Conservation (phyloP, 768 basidiomycete genomes). For the Lactarius hatsudake region DNA sequence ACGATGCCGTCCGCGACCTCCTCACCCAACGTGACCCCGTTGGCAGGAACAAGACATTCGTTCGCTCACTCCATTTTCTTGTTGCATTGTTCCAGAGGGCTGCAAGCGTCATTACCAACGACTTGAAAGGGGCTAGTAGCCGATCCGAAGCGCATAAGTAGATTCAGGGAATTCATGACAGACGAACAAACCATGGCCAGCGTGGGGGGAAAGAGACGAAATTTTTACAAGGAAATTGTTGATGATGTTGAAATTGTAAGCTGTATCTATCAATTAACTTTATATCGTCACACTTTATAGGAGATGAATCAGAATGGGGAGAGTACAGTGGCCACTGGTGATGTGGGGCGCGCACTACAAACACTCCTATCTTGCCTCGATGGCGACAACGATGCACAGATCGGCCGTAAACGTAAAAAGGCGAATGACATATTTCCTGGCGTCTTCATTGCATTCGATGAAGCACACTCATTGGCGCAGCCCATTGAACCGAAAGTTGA, state of each 20-base stretch:
- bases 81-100: too few species aligned
- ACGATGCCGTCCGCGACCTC: too few species aligned
- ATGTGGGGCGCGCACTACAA: background rate
- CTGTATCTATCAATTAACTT: background rate
- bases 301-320: too few species aligned
- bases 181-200: background rate
- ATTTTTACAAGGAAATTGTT: background rate
- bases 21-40: too few species aligned
- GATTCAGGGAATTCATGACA: background rate
- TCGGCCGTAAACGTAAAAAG: too few species aligned
- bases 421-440: background rate
- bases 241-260: background rate
- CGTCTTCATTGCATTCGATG: constrained; percentile 6
- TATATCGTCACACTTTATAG: background rate
- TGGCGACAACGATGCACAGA: background rate
- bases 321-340: background rate
- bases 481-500: too few species aligned
- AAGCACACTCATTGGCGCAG: background rate
- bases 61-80: too few species aligned
- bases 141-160: background rate
- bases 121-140: background rate
- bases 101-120: background rate
- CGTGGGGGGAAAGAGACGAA: background rate
- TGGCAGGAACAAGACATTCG: too few species aligned
- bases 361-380: background rate